Conservation (phyloP, 768 basidiomycete species). For the Mycena maculata region DNA sequence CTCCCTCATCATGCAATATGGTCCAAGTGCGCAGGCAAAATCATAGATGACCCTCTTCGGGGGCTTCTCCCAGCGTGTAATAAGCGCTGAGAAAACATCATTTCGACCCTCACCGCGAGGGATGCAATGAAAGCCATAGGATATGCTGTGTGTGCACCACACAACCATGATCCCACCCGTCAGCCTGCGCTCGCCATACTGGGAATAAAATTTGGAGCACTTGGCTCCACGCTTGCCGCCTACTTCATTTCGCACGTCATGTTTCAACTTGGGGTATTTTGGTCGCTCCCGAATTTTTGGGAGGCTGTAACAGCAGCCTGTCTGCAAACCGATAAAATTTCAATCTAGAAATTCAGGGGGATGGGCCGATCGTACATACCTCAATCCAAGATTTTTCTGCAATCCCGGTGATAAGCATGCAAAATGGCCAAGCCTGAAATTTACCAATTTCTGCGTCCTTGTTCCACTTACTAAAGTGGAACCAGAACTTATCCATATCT, state of each 20-base stretch:
- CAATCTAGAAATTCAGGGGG: neutral
- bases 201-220: no score
- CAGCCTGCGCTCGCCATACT: neutral
- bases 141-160: constrained; percentile 30
- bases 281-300: neutral
- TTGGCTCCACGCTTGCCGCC: no score
- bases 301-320: neutral
- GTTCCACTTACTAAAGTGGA: no score
- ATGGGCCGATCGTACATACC: no score
- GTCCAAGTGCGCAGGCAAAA: no score
- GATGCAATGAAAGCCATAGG: constrained; percentile 37
- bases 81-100: constrained; percentile 40
- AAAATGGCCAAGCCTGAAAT: no score
- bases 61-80: constrained; percentile 47
- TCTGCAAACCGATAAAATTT: neutral
- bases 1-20: constrained; percentile 42
- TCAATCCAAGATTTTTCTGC: neutral
- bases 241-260: no score
- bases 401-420: no score
- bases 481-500: no score
- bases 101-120: constrained; percentile 39
- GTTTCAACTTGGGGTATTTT: neutral
- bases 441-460: no score
- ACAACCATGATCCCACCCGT: neutral
- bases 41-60: constrained; percentile 42